Base-by-base conservation (phyloP, 2,329 filamentous ascomycete genomes). In the Gliomastix tumulicola region DNA sequence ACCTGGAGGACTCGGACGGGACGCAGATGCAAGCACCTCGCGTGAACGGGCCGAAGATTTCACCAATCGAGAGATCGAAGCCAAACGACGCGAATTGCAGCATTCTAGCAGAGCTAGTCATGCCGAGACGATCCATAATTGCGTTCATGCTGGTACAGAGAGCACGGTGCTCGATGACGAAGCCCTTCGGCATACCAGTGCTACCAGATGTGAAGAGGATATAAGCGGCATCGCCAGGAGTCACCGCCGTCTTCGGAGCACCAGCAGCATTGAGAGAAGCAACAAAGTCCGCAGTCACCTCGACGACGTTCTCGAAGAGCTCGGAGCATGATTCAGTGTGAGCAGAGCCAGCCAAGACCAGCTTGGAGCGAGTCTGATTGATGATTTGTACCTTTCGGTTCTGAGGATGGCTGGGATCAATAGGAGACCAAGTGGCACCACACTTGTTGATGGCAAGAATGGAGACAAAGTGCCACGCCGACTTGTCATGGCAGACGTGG, bases 181-280 rank as follows among this genome's bases (percentile, higher is more conserved):
- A 35, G 21, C 44, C 44, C 21, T 46, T 46, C n/a, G 39, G 42
- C 16, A 32, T 25, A 3, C 44, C 44, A 2, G 44, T 41, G 12
- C 37, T 43, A 10, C 44, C 44, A 8, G 39, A 42, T 2, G 44
- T 44, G 35, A 43, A 46, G 16, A 44, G 27, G 4, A 44, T 21
- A 22, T 44, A 46, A 11, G 41, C 42, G 4, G 35, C 11, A 22
- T 38, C 36, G 6, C 13, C 33, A n/a, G n/a, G 33, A 17, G 21
- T 19, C 23, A 12, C 8, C 30, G 30, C 16, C 36, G 15, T 28
- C 16, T 6, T 21, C 11, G 25, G 25, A 7, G n/a, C 17, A 5
- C 17, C 25, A 16, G 25, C 5, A 16, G n/a, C 17, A 28, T 3
- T 18, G 11, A 20, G 32, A 18, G 6, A 34, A 8, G 9, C 17